phyloP scores from a whole-genome alignment of 495 filamentous ascomycete species.

The Xylaria bambusicola region DNA sequence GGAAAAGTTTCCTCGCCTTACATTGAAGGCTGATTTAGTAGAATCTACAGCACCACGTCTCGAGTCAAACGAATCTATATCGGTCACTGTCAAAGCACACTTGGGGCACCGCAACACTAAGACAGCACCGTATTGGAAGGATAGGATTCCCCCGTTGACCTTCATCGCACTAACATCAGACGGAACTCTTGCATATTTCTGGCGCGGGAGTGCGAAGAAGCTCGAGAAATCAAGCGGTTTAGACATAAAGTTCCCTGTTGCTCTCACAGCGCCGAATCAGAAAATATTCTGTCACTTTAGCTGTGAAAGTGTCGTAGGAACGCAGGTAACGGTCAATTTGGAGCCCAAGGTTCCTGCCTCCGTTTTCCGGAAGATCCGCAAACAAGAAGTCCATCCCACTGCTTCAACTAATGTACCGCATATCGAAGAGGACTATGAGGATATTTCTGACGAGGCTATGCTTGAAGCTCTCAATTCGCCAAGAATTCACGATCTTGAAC shows the following conservation, averaged over 20 bases:
- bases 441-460: slow-evolving; percentile 36
- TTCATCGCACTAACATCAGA: slow-evolving; percentile 77
- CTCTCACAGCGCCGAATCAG: slow-evolving; percentile 58
- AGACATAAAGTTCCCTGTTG: slow-evolving; percentile 62
- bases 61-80: slow-evolving; percentile 43
- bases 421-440: slow-evolving; percentile 30
- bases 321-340: slow-evolving; percentile 61
- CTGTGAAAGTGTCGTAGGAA: slow-evolving; percentile 92
- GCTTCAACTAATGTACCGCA: background rate
- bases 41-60: slow-evolving; percentile 32
- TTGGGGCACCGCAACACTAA: slow-evolving; percentile 74
- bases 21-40: slow-evolving; percentile 48
- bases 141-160: slow-evolving; percentile 64
- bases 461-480: slow-evolving; percentile 18
- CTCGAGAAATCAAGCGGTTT: slow-evolving; percentile 57
- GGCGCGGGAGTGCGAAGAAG: slow-evolving; percentile 69
- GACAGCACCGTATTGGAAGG: slow-evolving; percentile 60
- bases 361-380: slow-evolving; percentile 48
- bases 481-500: slow-evolving; percentile 5
- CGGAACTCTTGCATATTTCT: slow-evolving; percentile 75
- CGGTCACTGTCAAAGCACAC: slow-evolving; percentile 64
- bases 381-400: slow-evolving; percentile 8
- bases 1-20: slow-evolving; percentile 73
- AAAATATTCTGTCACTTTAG: slow-evolving; percentile 71
- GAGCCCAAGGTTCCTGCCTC: slow-evolving; percentile 61